These are phyloP conservation scores for Backusella liffmaniae DNA, from an alignment of 192 early-diverging fungal genomes.

Conservation along the genomic window DNA sequence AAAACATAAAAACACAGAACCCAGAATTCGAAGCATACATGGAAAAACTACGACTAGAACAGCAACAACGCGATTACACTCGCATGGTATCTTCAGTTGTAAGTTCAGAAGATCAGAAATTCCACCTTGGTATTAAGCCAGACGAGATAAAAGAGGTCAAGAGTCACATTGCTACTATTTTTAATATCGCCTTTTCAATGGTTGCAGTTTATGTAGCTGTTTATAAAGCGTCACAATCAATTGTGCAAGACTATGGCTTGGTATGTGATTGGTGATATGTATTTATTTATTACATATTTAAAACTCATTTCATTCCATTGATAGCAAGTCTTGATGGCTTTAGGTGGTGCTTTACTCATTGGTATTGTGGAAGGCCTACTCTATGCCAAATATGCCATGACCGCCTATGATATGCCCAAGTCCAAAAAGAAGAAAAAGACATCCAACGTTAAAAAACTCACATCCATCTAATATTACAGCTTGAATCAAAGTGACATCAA, in stretches of 20 bases:
- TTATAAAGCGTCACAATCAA: slow-evolving; percentile 17
- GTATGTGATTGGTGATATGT: background rate
- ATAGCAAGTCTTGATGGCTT: slow-evolving; percentile 19
- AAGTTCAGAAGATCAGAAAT: slow-evolving; percentile 17
- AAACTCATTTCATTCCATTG: background rate
- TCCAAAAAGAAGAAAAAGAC: background rate
- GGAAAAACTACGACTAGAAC: slow-evolving; percentile 14
- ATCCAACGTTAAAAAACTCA: background rate
- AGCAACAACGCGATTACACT: slow-evolving; percentile 15
- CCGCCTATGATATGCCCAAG: background rate
- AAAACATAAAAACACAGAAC: slow-evolving; percentile 3
- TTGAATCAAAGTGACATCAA: background rate
- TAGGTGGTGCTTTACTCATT: slow-evolving; percentile 24
- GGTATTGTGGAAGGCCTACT: slow-evolving; percentile 24
- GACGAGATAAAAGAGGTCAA: slow-evolving; percentile 23
- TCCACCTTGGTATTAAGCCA: background rate
- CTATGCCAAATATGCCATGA: slow-evolving; percentile 14
- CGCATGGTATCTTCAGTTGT: slow-evolving; percentile 19
- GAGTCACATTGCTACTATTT: slow-evolving; percentile 21
- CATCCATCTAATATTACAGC: background rate
- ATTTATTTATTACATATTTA: background rate
- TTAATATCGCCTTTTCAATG: slow-evolving; percentile 30
- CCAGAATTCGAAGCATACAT: slow-evolving; percentile 29
- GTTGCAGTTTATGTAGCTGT: slow-evolving; percentile 25
- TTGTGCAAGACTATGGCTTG: slow-evolving; percentile 17